Percentiles rank a stretch among this genome's conserved stretches.
These are phyloP conservation scores for Trichoderma hamatum DNA, from an alignment of 2,329 filamentous ascomycete species.

Conservation along the genomic window DNA sequence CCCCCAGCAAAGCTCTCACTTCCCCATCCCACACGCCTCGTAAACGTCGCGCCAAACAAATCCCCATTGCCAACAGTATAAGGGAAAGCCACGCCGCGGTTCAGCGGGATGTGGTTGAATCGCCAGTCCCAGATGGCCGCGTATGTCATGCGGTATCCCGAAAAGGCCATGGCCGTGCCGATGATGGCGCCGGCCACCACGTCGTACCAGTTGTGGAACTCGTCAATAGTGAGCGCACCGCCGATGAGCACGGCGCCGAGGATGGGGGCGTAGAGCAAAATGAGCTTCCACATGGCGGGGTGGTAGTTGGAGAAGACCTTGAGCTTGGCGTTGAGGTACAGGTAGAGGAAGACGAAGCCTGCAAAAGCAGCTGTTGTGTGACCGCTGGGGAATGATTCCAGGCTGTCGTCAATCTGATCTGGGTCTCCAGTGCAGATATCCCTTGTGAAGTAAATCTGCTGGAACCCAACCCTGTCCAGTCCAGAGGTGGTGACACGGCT, in stretches of 20 bases:
- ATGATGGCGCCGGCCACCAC: slow-evolving; percentile 68
- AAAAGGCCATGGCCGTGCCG: slow-evolving; percentile 67
- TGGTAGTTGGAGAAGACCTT: slow-evolving; percentile 76
- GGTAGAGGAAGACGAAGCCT: slow-evolving; percentile 68
- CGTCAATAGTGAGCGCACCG: slow-evolving; percentile 70
- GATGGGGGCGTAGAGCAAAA: slow-evolving; percentile 65
- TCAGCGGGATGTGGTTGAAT: slow-evolving; percentile 66
- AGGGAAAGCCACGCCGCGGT: slow-evolving; percentile 58
- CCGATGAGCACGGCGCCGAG: slow-evolving; percentile 70
- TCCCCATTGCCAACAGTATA: slow-evolving; percentile 50
- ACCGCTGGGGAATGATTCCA: slow-evolving; percentile 73
- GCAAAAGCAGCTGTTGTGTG: slow-evolving; percentile 75
- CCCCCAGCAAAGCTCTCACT: slow-evolving; percentile 12
- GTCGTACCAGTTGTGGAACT: slow-evolving; percentile 78
- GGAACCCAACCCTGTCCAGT: slow-evolving; percentile 56
- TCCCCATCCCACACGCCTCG: slow-evolving; percentile 64
- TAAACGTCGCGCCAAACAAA: slow-evolving; percentile 60
- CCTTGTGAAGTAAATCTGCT: slow-evolving; percentile 67
- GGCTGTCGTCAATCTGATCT: slow-evolving; percentile 66
- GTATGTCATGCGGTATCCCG: slow-evolving; percentile 68
- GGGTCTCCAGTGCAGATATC: slow-evolving; percentile 70
- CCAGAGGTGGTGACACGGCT: slow-evolving; percentile 34
- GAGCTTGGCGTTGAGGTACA: slow-evolving; percentile 79
- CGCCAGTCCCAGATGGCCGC: slow-evolving; percentile 70
- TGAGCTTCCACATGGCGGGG: slow-evolving; percentile 73